Conservation (phyloP, 2,329 filamentous ascomycete genomes). For the Fusarium algeriense region DNA sequence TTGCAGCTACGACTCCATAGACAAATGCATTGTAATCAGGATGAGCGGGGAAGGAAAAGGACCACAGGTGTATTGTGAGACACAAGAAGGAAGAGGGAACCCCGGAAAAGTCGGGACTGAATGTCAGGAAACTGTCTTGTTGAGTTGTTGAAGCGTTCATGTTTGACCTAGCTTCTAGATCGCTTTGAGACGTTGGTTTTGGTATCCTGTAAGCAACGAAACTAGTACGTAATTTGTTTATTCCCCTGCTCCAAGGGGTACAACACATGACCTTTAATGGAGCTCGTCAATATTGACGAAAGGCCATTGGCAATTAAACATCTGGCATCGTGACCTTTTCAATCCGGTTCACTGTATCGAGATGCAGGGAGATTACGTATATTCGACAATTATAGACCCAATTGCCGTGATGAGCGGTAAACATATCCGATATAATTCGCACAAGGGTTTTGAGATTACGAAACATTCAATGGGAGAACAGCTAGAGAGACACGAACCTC, state of each 20-base stretch:
- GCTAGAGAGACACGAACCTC: conserved; percentile 17
- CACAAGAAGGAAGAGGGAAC: not conserved
- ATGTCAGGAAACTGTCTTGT: not conserved
- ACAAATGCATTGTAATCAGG: not conserved
- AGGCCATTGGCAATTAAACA: conserved; percentile 46
- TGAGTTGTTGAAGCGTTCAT: conserved; percentile 24
- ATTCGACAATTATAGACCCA: conserved; percentile 9
- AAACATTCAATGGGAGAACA: conserved; percentile 6
- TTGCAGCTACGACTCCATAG: not conserved
- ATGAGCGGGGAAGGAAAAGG: not conserved
- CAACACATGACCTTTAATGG: conserved; percentile 45
- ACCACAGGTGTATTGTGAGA: not conserved
- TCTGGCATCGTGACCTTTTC: conserved; percentile 45
- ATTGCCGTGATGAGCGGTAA: conserved; percentile 31
- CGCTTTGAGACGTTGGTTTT: conserved; percentile 18
- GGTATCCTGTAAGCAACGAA: conserved; percentile 21
- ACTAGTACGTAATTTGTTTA: conserved; percentile 46
- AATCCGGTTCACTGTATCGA: conserved; percentile 22
- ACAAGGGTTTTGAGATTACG: conserved; percentile 32
- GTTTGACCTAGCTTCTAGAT: conserved; percentile 15
- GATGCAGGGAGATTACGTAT: conserved; percentile 27
- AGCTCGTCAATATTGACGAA: conserved; percentile 35
- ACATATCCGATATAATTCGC: conserved; percentile 17
- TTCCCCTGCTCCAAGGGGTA: conserved; percentile 34
- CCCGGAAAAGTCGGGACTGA: not conserved